These are phyloP conservation scores for Cyphellophora attinorum DNA, from an alignment of 2,329 filamentous ascomycete genomes.

Conservation along the genomic window DNA sequence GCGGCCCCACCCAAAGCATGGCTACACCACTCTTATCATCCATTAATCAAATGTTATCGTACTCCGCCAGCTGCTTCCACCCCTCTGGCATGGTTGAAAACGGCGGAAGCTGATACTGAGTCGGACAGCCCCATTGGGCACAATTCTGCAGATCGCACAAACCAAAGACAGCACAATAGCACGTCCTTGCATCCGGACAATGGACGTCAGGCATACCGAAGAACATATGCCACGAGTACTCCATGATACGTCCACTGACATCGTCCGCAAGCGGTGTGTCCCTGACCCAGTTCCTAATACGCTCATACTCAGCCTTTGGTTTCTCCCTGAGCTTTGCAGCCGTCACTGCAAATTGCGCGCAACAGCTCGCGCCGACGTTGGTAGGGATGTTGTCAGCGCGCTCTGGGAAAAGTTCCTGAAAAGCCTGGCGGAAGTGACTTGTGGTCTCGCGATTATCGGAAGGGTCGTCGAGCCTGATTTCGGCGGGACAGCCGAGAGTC, in stretches of 20 bases:
- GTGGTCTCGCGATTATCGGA: slow-evolving; percentile 34
- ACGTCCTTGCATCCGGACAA: slow-evolving; percentile 52
- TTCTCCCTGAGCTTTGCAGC: slow-evolving; percentile 36
- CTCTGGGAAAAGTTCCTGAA: slow-evolving; percentile 36
- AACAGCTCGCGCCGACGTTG: slow-evolving; percentile 27
- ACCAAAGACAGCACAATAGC: slow-evolving; percentile 60
- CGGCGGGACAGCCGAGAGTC: slow-evolving; percentile 48
- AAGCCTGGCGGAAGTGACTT: slow-evolving; percentile 30
- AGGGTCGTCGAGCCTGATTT: slow-evolving; percentile 38
- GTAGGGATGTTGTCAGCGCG: slow-evolving; percentile 10
- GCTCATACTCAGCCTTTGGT: slow-evolving; percentile 38
- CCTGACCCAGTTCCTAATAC: slow-evolving; percentile 39
- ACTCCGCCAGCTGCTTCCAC: slow-evolving; percentile 32
- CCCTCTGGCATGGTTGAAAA: slow-evolving; percentile 49
- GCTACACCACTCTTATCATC: too few relatives aligned
- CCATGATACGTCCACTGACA: slow-evolving; percentile 44
- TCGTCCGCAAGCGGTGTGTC: slow-evolving; percentile 38
- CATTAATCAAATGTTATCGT: too few relatives aligned
- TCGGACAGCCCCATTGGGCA: slow-evolving; percentile 39
- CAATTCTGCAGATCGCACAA: slow-evolving; percentile 39
- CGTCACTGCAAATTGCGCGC: slow-evolving; percentile 46
- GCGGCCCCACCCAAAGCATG: too few relatives aligned
- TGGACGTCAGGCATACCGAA: slow-evolving; percentile 49
- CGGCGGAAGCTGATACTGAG: slow-evolving; percentile 50
- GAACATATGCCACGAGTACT: slow-evolving; percentile 53